These are phyloP conservation scores for Skeletonema tropicum DNA, from an alignment of 108 stramenopile genomes.

Conservation along the genomic window DNA sequence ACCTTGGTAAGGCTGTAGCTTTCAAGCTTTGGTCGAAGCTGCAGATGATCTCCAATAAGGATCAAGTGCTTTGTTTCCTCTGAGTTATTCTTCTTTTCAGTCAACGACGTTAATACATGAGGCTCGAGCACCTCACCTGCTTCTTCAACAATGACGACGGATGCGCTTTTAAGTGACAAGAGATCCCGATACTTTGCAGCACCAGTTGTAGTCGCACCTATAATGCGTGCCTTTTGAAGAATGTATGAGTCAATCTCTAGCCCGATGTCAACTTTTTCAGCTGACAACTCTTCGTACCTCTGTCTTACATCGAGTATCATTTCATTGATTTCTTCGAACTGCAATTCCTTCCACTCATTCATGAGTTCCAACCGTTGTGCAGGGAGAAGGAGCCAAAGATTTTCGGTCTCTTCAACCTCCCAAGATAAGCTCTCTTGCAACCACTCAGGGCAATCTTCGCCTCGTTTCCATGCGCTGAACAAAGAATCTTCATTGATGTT, in stretches of 20 bases:
- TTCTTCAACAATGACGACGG: slow-evolving; percentile 70
- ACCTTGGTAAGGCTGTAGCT: slow-evolving; percentile 58
- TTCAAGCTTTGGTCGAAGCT: slow-evolving; percentile 82
- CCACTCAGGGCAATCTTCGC: slow-evolving; percentile 39
- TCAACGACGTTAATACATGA: slow-evolving; percentile 62
- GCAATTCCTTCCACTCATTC: slow-evolving; percentile 19
- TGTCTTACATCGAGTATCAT: slow-evolving; percentile 7
- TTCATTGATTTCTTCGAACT: slow-evolving; percentile 7
- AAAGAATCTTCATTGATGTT: slow-evolving; percentile 29
- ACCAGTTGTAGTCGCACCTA: slow-evolving; percentile 60
- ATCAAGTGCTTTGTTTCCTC: slow-evolving; percentile 74
- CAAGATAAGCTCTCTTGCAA: slow-evolving; percentile 5
- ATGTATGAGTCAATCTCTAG: slow-evolving; percentile 38
- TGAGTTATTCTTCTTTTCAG: slow-evolving; percentile 10
- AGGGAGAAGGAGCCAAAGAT: slow-evolving; percentile 28
- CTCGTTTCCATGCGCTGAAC: slow-evolving; percentile 43
- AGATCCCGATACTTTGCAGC: slow-evolving; percentile 55
- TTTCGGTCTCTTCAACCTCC: slow-evolving; percentile 10
- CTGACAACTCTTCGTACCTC: slow-evolving; percentile 25
- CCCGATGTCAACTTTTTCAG: slow-evolving; percentile 25
- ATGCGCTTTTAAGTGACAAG: slow-evolving; percentile 32
- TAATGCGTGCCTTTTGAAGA: slow-evolving; percentile 47
- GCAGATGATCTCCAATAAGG: slow-evolving; percentile 85
- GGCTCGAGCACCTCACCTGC: slow-evolving; percentile 78
- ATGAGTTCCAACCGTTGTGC: slow-evolving; percentile 15